A percentile compares a stretch with the other conserved stretches of the same genome.
Evolutionary conservation across 2,329 filamentous ascomycete genomes (phyloP).

Genomic region (Ilyonectria mors-panacis): DNA sequence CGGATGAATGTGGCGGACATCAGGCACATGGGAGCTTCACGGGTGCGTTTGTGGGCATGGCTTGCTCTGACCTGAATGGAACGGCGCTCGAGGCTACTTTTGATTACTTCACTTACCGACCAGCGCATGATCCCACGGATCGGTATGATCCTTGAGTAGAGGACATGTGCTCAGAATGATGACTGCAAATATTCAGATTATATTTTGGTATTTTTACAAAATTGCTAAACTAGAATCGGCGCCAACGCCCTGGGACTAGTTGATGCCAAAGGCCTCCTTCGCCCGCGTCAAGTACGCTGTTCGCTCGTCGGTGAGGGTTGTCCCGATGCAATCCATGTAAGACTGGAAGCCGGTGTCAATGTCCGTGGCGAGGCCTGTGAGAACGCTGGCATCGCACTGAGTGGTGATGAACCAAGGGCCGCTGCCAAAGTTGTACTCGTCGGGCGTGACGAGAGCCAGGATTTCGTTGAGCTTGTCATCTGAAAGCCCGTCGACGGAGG

Average conservation of each 20-base stretch:
- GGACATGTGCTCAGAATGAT: neutral
- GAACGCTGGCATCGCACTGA: conserved; percentile 57
- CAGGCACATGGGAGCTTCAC: conserved; percentile 75
- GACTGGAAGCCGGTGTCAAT: conserved; percentile 59
- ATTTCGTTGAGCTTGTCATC: conserved; percentile 56
- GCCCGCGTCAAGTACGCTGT: conserved; percentile 60
- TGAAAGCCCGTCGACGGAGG: conserved; percentile 45
- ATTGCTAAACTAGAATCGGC: neutral
- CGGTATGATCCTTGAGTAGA: conserved; percentile 9
- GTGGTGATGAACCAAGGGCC: conserved; percentile 66
- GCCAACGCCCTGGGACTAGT: neutral
- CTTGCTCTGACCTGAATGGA: conserved; percentile 70
- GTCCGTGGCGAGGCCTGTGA: conserved; percentile 52
- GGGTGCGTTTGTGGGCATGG: conserved; percentile 71
- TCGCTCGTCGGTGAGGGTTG: conserved; percentile 51
- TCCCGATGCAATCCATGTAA: conserved; percentile 66
- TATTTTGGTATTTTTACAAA: neutral
- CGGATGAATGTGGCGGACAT: conserved; percentile 75
- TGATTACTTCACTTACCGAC: conserved; percentile 67
- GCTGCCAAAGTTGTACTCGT: conserved; percentile 69
- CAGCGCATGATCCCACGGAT: conserved; percentile 58
- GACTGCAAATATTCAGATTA: neutral
- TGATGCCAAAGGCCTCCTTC: conserved; percentile 63
- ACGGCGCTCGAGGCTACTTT: conserved; percentile 62
- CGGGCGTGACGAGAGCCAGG: conserved; percentile 60